Evolutionary conservation across 106 monocot species (phyloP), one percentile per base, ranked within the genome.

Genomic region (Vanilla planifolia): DNA sequence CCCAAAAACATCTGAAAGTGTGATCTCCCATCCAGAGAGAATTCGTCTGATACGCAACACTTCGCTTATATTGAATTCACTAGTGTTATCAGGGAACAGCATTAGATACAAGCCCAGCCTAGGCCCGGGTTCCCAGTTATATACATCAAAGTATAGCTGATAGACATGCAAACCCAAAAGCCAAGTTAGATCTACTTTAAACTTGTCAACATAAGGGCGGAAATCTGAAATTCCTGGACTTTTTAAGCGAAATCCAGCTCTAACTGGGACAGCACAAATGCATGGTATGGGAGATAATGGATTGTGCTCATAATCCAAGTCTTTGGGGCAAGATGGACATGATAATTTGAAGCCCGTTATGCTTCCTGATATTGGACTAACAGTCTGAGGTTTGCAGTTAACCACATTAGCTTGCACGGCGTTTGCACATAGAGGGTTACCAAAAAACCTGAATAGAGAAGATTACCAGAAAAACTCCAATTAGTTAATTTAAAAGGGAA

Each of bases 151-250:
- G 51, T 83, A 78, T 14, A 89, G 34, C 57, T 95, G 94, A 76
- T 85, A 80, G 11, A 14, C 24, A 59, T 51, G 46, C 17, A 89
- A 57, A 44, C 63, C 5, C 21, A 93, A 76, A 16, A 66, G 61
- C 50, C 61, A 62, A 15, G 89, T 63, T n/a, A 93, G 43, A 16
- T 82, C 45, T 0, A 43, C 45, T 66, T 69, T 51, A 71, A 89
- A 89, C 56, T 55, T 47, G 20, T 66, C 41, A 26, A 58, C 46
- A 68, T 89, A 85, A n/a, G 93, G 85, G 46, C 15, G 74, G 23
- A 93, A 93, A 51, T 85, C 71, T 51, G 89, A 89, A 33, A 93
- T 77, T 55, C 79, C 82, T 50, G 93, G 93, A 68, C 88, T 88
- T 53, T 93, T 93, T 53, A 93, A 74, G 24, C 93, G 81, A 77